Evolutionary conservation across 345 rosid species (phyloP).

Genomic region (Psidium guajava): DNA sequence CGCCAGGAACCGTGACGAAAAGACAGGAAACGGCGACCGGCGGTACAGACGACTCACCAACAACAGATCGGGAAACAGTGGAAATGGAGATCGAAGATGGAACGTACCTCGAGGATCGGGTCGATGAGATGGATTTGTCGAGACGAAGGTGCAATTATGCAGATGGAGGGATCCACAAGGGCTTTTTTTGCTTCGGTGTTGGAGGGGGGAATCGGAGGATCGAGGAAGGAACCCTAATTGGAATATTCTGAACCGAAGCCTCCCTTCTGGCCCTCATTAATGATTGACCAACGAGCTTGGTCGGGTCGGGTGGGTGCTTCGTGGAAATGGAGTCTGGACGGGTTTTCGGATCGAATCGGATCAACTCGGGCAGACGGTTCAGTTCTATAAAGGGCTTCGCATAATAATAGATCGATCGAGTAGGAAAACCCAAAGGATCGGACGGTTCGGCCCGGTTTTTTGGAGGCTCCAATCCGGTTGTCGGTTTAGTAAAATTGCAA

Average conservation of each 20-base stretch:
- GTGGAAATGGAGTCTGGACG: not conserved
- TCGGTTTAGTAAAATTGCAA: too few relatives aligned
- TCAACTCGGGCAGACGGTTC: not conserved
- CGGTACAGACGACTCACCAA: not conserved
- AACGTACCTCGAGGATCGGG: not conserved
- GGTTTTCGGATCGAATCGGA: not conserved
- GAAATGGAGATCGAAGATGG: not conserved
- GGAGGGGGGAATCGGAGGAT: not conserved
- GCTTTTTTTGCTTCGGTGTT: not conserved
- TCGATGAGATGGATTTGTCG: not conserved
- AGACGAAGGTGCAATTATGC: not conserved
- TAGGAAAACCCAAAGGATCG: too few relatives aligned
- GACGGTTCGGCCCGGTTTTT: too few relatives aligned
- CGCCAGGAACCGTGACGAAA: not conserved
- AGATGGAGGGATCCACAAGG: not conserved
- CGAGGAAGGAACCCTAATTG: not conserved
- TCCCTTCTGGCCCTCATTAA: not conserved
- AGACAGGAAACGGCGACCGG: not conserved
- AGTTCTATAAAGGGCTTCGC: not conserved
- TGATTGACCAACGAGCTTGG: not conserved
- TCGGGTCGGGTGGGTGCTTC: not conserved
- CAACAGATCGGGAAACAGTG: not conserved
- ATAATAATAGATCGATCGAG: too few relatives aligned
- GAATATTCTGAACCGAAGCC: not conserved
- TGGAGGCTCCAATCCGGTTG: too few relatives aligned